Evolutionary conservation across 768 basidiomycete species (phyloP), one percentile per base, ranked within the genome.

Genomic region (Collybia sordida): DNA sequence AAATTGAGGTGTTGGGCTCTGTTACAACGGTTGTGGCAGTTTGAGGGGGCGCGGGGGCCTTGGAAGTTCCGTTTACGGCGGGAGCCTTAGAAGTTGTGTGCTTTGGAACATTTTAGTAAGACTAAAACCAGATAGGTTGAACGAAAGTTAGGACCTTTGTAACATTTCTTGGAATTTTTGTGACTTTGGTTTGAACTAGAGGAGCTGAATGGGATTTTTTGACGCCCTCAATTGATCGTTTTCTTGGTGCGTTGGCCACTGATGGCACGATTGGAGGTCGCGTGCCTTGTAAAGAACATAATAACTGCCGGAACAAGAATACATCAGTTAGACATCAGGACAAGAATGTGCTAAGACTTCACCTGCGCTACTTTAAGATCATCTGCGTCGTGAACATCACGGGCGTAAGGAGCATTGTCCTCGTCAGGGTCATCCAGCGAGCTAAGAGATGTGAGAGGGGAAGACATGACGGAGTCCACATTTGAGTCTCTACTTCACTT

Each of bases 371-470:
- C 78, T 48, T 68, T 72, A 47, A 86, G 55, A 45, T 86, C 82
- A 39, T 84, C 83, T 0, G 61, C 34, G 52, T 75, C 67, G 61
- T 55, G 51, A 55, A 62, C 56, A 56, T 65, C 25, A 54, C 59
- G 35, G 49, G 59, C 47, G 50, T 62, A 46, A 19, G 65, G 53
- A 45, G 55, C 47, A 58, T 56, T 50, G 64, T 67, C 62, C 25
- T 79, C 74, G 18, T 84, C 81, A 12, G 67, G 63, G 45, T 85
- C 88, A 47, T 86, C 86, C 50, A 88, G 63, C 31, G 86, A 89
- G 56, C 85, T 88, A 42, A 90, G 65, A 1, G 86, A 86, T 19
- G 88, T 88, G 36, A 90, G 66, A 2, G 87, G 88, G 0, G 88
- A 89, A 11, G 85, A 89, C 64, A 82, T 62, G 28, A 71, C 74